Percentiles rank a stretch among this genome's conserved stretches.
Conservation (phyloP, 306 rosid genomes). For the Lathyrus aphaca region DNA sequence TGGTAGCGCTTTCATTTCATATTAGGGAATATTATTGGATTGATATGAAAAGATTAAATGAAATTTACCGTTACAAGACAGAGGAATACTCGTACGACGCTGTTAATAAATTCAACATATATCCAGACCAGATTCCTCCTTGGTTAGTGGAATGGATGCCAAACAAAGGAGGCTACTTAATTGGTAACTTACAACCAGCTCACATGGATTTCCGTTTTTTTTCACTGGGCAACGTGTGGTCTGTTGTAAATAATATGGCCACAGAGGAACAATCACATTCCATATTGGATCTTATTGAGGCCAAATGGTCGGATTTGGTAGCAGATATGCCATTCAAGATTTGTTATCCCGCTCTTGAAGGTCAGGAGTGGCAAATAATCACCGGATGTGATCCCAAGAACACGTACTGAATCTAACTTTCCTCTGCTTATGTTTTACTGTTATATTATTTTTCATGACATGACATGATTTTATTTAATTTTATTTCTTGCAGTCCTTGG, state of each 20-base stretch:
- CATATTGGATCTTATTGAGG: constrained; percentile 82
- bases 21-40: constrained; percentile 89
- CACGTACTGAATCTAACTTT: constrained; percentile 56
- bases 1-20: constrained; percentile 83
- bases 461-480: constrained; percentile 25
- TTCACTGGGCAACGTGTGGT: constrained; percentile 86
- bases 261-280: constrained; percentile 73
- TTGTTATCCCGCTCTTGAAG: constrained; percentile 88
- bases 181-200: constrained; percentile 94
- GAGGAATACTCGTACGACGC: constrained; percentile 92
- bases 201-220: constrained; percentile 94
- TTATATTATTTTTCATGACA: constrained; percentile 29
- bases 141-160: constrained; percentile 97
- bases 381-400: constrained; percentile 90
- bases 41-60: constrained; percentile 72
- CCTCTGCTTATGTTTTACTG: not conserved
- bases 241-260: constrained; percentile 65
- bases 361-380: constrained; percentile 89
- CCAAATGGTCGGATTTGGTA: constrained; percentile 84
- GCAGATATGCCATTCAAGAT: constrained; percentile 90
- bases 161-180: constrained; percentile 74
- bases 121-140: constrained; percentile 79
- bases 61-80: constrained; percentile 85
- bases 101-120: constrained; percentile 86
- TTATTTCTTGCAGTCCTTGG: constrained; percentile 72